These are phyloP conservation scores for Diaporthe destruens DNA, from an alignment of 2,329 filamentous ascomycete species.

Conservation along the genomic window DNA sequence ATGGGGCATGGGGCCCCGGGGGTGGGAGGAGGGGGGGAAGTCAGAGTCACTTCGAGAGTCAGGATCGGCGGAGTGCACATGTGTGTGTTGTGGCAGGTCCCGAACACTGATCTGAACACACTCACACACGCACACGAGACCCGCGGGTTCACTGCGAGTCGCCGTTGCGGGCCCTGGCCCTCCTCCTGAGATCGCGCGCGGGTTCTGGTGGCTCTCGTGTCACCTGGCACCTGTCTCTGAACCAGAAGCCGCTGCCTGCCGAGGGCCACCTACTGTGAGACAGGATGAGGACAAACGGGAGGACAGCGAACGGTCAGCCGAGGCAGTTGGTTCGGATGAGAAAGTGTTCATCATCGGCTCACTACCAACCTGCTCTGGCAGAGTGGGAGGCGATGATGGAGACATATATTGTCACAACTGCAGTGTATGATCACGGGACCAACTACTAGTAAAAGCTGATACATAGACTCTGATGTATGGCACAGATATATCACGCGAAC, in stretches of 20 bases:
- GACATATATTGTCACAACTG: too few relatives aligned
- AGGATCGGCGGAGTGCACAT: slow-evolving; percentile 15
- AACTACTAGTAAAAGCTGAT: too few relatives aligned
- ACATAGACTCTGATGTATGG: neutral
- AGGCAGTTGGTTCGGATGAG: neutral
- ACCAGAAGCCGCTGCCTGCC: slow-evolving; percentile 3
- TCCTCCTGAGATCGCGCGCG: neutral
- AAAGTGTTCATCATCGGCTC: too few relatives aligned
- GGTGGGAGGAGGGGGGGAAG: too few relatives aligned
- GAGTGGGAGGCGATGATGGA: neutral
- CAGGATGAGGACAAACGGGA: neutral
- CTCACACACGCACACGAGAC: neutral
- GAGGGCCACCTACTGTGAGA: neutral
- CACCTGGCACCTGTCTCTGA: neutral
- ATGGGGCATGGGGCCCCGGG: neutral
- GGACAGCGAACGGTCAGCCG: neutral
- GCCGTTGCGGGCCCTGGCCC: neutral
- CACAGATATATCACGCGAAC: neutral
- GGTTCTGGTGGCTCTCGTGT: slow-evolving; percentile 1
- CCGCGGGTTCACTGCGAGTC: slow-evolving; percentile 11
- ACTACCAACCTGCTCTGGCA: neutral
- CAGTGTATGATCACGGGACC: neutral
- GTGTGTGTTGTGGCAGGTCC: slow-evolving; percentile 18
- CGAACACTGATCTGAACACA: neutral
- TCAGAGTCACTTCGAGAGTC: neutral